Base-by-base conservation (phyloP, 768 basidiomycete genomes). In the Boletus rufocinnamomeus region DNA sequence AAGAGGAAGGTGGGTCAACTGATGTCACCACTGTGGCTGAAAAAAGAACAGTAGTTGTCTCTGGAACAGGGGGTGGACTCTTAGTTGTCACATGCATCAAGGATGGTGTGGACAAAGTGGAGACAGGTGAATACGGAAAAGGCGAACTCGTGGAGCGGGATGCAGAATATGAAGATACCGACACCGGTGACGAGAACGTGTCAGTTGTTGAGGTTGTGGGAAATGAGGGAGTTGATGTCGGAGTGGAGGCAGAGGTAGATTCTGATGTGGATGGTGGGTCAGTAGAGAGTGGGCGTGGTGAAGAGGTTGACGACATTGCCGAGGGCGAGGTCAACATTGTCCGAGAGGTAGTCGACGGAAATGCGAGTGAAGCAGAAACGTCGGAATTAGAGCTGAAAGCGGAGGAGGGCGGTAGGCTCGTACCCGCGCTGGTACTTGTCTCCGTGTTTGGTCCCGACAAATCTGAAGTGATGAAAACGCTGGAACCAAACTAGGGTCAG, bases 401-500 rank as follows among this genome's bases (percentile, higher is more conserved):
- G 25, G 49, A 53, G 34, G 55, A 63, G 17, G 47, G 45, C 28
- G 52, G 53, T 41, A 51, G 34, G 64, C 58, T 57, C 69, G 50
- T 64, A 71, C 69, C 62, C 62, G 43, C 23, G 43, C 52, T 69
- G 25, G 62, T 37, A 38, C 32, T 35, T 30, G 59, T 50, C 37
- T 53, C 38, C 27, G 57, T 63, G 23, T 52, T 54, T 9, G n/a
- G 23, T n/a, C 38, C 30, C 6, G 49, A 43, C 6, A 35, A 47
- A 19, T 43, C 50, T 21, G 53, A 37, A 52, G 37, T 23, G 2
- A 21, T 34, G 13, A 58, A 46, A 38, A 28, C 35, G 16, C 63
- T 64, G 32, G 25, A 48, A 52, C 21, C 19, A 21, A 51, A 25
- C 8, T 4, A n/a, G 28, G 21, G 37, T 70, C 23, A 69, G 47